A percentile compares a stretch with the other conserved stretches of the same genome.
phyloP scores from a whole-genome alignment of 129 eudicot genomes.

The Flaveria sonorensis region DNA sequence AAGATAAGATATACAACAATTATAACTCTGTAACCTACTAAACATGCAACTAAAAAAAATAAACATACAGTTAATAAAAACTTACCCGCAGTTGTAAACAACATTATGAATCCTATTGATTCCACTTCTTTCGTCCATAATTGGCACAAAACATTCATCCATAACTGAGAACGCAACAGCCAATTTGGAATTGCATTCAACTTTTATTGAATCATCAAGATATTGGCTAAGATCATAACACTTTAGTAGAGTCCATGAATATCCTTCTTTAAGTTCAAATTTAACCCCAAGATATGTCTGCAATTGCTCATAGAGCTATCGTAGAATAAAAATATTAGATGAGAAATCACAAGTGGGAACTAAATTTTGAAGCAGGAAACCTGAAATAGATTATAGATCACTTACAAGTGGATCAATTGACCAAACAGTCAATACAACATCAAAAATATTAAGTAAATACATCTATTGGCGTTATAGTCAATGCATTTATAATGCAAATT shows the following conservation, averaged over 20 bases:
- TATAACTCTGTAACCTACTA: not conserved
- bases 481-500: not conserved
- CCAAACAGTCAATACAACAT: not conserved
- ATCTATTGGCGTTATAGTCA: not conserved
- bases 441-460: not conserved
- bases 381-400: not conserved
- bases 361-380: not conserved
- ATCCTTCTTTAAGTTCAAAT: slow-evolving; percentile 74
- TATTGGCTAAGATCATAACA: slow-evolving; percentile 50
- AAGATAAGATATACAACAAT: not conserved
- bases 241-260: slow-evolving; percentile 72
- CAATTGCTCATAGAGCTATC: slow-evolving; percentile 59
- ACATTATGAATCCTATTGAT: slow-evolving; percentile 65
- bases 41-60: not conserved
- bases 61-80: slow-evolving; percentile 7
- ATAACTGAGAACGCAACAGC: slow-evolving; percentile 79
- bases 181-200: slow-evolving; percentile 80
- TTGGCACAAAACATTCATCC: slow-evolving; percentile 94
- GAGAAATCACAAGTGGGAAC: not conserved
- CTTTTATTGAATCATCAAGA: slow-evolving; percentile 37
- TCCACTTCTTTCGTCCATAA: slow-evolving; percentile 79
- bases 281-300: slow-evolving; percentile 59
- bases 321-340: slow-evolving; percentile 29
- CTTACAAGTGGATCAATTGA: not conserved
- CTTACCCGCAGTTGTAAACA: slow-evolving; percentile 90